phyloP scores from a whole-genome alignment of 768 basidiomycete genomes.

The Leccinum uliginosum region DNA sequence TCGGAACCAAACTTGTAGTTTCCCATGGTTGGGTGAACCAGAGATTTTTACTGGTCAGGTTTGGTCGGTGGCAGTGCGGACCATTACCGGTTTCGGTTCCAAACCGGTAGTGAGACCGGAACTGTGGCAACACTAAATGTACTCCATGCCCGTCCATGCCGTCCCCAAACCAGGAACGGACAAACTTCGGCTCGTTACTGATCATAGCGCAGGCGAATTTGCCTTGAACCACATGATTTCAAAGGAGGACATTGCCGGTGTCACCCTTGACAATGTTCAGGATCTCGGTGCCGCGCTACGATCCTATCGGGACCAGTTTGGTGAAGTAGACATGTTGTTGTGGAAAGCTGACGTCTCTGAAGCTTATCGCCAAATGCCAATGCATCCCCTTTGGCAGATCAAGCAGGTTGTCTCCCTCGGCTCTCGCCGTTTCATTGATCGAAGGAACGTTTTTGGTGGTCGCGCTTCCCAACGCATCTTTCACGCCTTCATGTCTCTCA shows the following conservation, averaged over 20 bases:
- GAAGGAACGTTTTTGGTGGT: constrained; percentile 24
- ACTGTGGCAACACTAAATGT: constrained; percentile 23
- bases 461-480: constrained; percentile 22
- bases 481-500: constrained; percentile 29
- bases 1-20: too few relatives aligned
- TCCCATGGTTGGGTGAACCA: too few relatives aligned
- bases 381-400: constrained; percentile 39
- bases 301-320: fast-evolving
- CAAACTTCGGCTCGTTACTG: constrained; percentile 34
- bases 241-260: constrained; percentile 11
- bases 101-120: too few relatives aligned
- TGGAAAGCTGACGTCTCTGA: constrained; percentile 37
- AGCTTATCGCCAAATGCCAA: constrained; percentile 35
- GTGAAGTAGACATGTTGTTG: background rate
- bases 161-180: constrained; percentile 40
- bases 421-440: constrained; percentile 16
- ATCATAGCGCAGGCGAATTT: constrained; percentile 35
- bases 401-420: constrained; percentile 32
- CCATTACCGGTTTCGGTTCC: too few relatives aligned
- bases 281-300: constrained; percentile 11
- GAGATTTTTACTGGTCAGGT: too few relatives aligned
- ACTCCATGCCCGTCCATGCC: constrained; percentile 33
- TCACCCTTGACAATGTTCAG: background rate
- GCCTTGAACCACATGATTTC: constrained; percentile 34
- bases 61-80: too few relatives aligned